Base-by-base conservation (phyloP, 129 eudicot species). In the Tanacetum coccineum region DNA sequence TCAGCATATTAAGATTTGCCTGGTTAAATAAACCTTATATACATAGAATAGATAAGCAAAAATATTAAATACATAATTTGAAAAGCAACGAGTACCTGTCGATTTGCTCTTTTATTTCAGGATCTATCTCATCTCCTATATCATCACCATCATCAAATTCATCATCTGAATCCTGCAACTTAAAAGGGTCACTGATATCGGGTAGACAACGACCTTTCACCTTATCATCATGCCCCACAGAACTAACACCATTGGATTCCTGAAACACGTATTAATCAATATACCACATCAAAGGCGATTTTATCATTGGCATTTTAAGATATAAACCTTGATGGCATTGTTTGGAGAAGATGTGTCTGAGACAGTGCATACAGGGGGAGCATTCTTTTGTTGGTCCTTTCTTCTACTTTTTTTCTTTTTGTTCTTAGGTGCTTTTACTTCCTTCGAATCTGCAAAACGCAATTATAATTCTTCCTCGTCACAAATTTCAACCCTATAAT, bases 41-140 rank as follows among this genome's bases (percentile, higher is more conserved):
- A 7, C 40, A 36, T 22, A 22, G 6, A 5, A n/a, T n/a, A 36
- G 2, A 8, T 36, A 9, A 36, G 42, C 42, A 36, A 36, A 36
- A 36, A 17, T 1, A 49, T 3, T 1, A 14, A 4, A n/a, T 9
- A 2, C 18, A 4, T 49, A 7, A 13, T 49, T 17, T 17, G 30
- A 13, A 59, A 26, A 13, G 6, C 12, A 67, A 13, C 13, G 6
- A 17, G 45, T 72, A 90, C 95, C 97, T 87, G 77, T 87, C 95
- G 64, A 87, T 84, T 71, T 90, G 66, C 78, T 87, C 95, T 77
- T 84, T 82, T 59, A 84, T 67, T 66, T 80, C 89, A 32, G 95
- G 97, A 77, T 90, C 97, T 56, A 90, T 80, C 58, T 76, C 97
- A 71, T 86, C 96, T 70, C 88, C 95, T 67, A 84, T 68, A 79